Evolutionary conservation across 1,139 yeast genomes (phyloP), one percentile per base, ranked within the genome.

Genomic region (Debaryomyces udenii): DNA sequence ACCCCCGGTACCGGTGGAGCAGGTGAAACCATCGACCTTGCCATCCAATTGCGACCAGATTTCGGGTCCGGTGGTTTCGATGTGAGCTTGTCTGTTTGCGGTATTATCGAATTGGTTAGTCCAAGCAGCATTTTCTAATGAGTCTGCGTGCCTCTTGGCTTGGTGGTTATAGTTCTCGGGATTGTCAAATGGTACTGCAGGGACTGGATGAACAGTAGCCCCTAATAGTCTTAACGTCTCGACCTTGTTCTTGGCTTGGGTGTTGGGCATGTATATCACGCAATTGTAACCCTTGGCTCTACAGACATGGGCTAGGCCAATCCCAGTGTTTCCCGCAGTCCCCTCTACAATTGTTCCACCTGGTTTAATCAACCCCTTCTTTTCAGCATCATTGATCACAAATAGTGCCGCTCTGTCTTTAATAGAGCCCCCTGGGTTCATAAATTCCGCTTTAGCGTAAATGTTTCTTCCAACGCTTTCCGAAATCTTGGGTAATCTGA

Each of bases 341-440:
- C 78, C 78, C 52, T 73, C 78, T 11, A 73, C 71, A 13, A 73
- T 57, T 4, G 78, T 72, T 26, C 88, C 90, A 4, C 91, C 95
- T 1, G 86, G 80, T 45, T 68, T 62, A 44, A 87, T 68, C 44
- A 76, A 65, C 1, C 96, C 96, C 46, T 72, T 73, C 34, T 65
- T 61, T 59, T 90, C 96, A 20, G 96, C 96, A 52, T 86, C 91
- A 54, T 84, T 76, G 43, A 89, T 71, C 43, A 90, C 75, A 55
- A 71, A 88, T 37, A 86, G 68, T 0, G 96, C 96, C 6, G 96
- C 96, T 44, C 97, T 76, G 61, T 89, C 97, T 60, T 89, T 89
- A 46, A 90, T 90, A 4, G 95, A 85, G 1, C 96, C 97, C 37
- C 96, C 96, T 2, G 97, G 97, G 64, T 90, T 89, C 85, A 86